A percentile compares a stretch with the other conserved stretches of the same genome.
Conservation (phyloP, 192 early-diverging fungal genomes). For the Pilobolus umbonatus region DNA sequence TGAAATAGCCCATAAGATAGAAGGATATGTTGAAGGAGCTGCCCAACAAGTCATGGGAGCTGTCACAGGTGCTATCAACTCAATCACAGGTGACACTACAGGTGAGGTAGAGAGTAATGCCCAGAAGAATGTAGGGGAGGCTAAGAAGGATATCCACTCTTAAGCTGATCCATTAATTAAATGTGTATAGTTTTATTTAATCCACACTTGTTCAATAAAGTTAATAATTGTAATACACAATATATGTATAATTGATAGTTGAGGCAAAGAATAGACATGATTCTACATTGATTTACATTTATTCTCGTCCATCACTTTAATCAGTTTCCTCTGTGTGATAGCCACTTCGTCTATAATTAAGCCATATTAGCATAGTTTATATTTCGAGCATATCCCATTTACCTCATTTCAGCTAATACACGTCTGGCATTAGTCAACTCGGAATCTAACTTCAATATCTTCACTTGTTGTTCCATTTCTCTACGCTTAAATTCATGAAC, state of each 20-base stretch:
- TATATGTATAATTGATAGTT: no score
- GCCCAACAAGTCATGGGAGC: conserved; percentile 19
- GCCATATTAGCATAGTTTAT: neutral
- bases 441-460: conserved; percentile 93
- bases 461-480: conserved; percentile 98
- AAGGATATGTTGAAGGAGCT: conserved; percentile 22
- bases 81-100: conserved; percentile 19
- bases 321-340: conserved; percentile 16
- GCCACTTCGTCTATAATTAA: conserved; percentile 3
- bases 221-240: no score
- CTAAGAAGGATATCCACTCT: conserved; percentile 15
- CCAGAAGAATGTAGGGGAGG: conserved; percentile 17
- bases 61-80: conserved; percentile 19
- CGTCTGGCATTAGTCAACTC: conserved; percentile 82
- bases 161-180: neutral
- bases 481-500: conserved; percentile 91
- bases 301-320: neutral
- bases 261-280: no score
- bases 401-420: conserved; percentile 89
- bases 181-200: no score
- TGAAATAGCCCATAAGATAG: conserved; percentile 12
- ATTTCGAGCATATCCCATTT: conserved; percentile 65
- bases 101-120: conserved; percentile 14
- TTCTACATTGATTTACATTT: no score
- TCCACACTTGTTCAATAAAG: no score